Conservation (phyloP, 2,329 filamentous ascomycete species). For the Amylocarpus encephaloides region DNA sequence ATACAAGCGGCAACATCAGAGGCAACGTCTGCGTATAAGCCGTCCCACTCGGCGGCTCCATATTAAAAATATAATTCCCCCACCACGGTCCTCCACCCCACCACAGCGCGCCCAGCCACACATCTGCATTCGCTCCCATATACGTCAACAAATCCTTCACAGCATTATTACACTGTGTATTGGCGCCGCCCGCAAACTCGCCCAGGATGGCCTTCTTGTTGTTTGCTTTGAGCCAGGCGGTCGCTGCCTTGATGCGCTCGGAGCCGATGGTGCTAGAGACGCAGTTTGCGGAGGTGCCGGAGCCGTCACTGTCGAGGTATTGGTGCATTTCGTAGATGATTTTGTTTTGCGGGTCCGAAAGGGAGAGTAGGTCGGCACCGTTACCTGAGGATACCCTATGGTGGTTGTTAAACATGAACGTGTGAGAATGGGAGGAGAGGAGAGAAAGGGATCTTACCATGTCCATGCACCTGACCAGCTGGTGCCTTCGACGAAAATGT, state of each 20-base stretch:
- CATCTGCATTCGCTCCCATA: slow-evolving; percentile 42
- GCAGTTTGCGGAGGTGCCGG: slow-evolving; percentile 44
- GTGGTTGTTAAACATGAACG: background rate
- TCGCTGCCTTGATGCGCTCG: slow-evolving; percentile 45
- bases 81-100: slow-evolving; percentile 49
- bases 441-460: slow-evolving; percentile 10
- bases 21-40: slow-evolving; percentile 26
- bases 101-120: slow-evolving; percentile 45
- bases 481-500: slow-evolving; percentile 53
- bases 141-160: slow-evolving; percentile 44
- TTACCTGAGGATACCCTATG: slow-evolving; percentile 33
- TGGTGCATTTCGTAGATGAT: slow-evolving; percentile 58
- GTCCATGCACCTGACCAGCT: slow-evolving; percentile 24
- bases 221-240: slow-evolving; percentile 47
- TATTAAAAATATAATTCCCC: slow-evolving; percentile 40
- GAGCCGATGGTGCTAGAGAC: slow-evolving; percentile 47
- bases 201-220: slow-evolving; percentile 47
- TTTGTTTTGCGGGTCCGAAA: slow-evolving; percentile 47
- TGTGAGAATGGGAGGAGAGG: background rate
- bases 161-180: slow-evolving; percentile 43
- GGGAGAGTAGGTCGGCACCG: slow-evolving; percentile 35
- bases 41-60: slow-evolving; percentile 42
- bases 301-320: slow-evolving; percentile 52
- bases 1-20: slow-evolving; percentile 6
- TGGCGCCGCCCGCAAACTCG: slow-evolving; percentile 48